Base-by-base conservation (phyloP, 495 filamentous ascomycete species). In the Schizothecium vesticola region DNA sequence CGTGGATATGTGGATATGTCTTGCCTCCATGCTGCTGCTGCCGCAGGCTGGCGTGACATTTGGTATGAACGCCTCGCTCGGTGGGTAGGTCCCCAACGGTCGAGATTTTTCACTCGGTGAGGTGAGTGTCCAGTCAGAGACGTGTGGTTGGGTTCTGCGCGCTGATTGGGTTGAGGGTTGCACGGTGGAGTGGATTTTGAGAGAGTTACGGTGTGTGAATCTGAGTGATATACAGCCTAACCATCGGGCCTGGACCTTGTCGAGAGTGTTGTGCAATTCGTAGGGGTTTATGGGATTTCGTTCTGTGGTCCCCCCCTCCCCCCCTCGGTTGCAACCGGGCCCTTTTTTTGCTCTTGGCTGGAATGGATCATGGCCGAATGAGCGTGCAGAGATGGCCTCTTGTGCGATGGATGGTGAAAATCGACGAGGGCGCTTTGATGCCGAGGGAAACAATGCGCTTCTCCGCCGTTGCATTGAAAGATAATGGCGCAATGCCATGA, bases 351-450 rank as follows among this genome's bases (percentile, higher is more conserved):
- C 13, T 25, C 36, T 23, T 23, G 28, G 16, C 63, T 65, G 19
- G 59, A 61, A 19, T 21, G 21, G 11, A 31, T 9, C 11, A 31
- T 16, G 24, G 56, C 56, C 63, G 63, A 65, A 65, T 65, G 63
- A 65, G 63, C 63, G 33, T 65, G 63, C 29, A 25, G n/a, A n/a
- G 24, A 56, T 57, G 24, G 36, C 9, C 19, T 65, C 58, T 63
- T 33, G 13, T 9, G 22, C 36, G 9, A 28, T 19, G 19, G 43
- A n/a, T n/a, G 43, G 8, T 51, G 6, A n/a, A 51, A 51, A 51
- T 51, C 43, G 43, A 28, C 2, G 26, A 33, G 31, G 31, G 29
- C 8, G 31, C 31, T 33, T 13, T 33, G 31, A 29, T 29, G 28
- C 28, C 28, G 28, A 29, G 28, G 28, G 28, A 10, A 13, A 51